phyloP scores from a whole-genome alignment of 805 yeast genomes.

The Ogataea ramenticola region DNA sequence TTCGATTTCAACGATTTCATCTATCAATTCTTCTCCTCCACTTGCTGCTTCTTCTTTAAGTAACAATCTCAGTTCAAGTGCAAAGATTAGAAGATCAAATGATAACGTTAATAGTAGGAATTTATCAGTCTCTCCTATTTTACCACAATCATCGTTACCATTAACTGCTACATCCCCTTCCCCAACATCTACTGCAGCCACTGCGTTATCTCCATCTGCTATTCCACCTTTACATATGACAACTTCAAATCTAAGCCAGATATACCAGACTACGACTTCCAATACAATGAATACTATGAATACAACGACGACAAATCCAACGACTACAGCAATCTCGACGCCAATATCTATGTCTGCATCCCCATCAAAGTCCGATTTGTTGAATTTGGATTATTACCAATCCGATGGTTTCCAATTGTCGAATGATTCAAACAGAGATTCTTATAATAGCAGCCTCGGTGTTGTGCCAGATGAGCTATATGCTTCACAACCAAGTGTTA shows the following conservation, averaged over 20 bases:
- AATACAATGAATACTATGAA: background rate
- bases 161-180: background rate
- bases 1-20: background rate
- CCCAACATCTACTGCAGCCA: background rate
- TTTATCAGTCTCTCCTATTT: background rate
- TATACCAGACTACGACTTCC: background rate
- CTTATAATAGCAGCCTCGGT: background rate
- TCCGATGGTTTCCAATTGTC: background rate
- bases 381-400: background rate
- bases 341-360: background rate
- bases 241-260: background rate
- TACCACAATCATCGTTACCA: background rate
- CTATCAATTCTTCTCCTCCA: constrained; percentile 1
- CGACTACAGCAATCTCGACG: background rate
- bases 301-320: background rate
- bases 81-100: background rate
- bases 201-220: background rate
- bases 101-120: background rate
- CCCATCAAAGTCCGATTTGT: background rate
- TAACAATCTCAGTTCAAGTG: background rate
- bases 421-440: too few species aligned
- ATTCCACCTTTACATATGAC: background rate
- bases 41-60: background rate
- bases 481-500: background rate
- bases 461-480: background rate